These are phyloP conservation scores for Chlorella sp. DNA, from an alignment of 139 green algal genomes.

Conservation along the genomic window DNA sequence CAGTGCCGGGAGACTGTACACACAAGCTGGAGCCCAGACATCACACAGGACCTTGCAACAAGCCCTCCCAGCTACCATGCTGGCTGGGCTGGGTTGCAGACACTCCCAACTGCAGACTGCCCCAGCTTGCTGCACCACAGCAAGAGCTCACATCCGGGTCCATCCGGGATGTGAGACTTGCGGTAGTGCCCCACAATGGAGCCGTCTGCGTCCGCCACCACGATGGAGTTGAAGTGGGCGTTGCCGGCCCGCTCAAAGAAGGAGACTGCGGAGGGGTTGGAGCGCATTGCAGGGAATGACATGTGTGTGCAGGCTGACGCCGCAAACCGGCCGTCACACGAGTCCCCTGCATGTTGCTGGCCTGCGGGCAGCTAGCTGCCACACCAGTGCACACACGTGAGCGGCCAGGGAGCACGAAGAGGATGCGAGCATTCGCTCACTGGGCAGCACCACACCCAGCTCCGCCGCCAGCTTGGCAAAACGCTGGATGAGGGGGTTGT, in stretches of 20 bases:
- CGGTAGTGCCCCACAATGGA: constrained; percentile 67
- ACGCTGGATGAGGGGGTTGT: constrained; percentile 45
- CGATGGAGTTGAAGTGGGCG: constrained; percentile 74
- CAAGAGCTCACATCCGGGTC: constrained; percentile 56
- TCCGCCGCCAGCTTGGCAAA: constrained; percentile 70
- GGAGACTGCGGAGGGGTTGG: constrained; percentile 41
- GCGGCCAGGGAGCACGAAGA: too few species aligned
- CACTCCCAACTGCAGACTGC: too few species aligned
- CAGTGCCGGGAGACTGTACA: neutral
- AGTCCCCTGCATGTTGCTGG: too few species aligned
- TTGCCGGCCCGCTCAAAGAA: constrained; percentile 77
- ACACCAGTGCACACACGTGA: too few species aligned
- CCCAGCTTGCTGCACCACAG: neutral
- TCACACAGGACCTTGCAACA: too few species aligned
- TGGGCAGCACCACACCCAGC: constrained; percentile 71
- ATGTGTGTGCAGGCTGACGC: too few species aligned
- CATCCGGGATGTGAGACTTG: constrained; percentile 83
- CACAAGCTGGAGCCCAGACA: too few species aligned
- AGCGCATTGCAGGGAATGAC: neutral
- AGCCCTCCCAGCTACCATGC: too few species aligned
- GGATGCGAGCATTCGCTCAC: too few species aligned
- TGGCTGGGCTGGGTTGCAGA: too few species aligned
- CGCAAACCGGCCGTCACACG: too few species aligned
- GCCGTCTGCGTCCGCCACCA: constrained; percentile 74
- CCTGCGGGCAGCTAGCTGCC: too few species aligned